Conservation (phyloP, 1,139 yeast genomes). For the Williopsis jadinii region DNA sequence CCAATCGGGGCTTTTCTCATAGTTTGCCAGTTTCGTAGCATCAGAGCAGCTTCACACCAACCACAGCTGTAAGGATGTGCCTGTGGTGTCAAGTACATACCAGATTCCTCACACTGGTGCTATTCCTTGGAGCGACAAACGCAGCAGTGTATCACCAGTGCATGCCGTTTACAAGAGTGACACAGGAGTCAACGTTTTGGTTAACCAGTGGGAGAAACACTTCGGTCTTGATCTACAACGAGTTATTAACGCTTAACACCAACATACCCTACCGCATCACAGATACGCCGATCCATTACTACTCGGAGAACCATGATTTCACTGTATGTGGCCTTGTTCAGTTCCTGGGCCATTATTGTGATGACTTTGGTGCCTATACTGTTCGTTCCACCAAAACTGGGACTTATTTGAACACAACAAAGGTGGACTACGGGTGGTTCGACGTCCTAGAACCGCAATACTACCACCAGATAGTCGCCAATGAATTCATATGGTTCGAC, state of each 20-base stretch:
- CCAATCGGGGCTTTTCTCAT: too few species aligned
- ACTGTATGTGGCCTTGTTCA: slow-evolving; percentile 9
- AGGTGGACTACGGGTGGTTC: slow-evolving; percentile 6
- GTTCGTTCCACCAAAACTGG: slow-evolving; percentile 4
- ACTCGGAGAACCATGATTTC: slow-evolving; percentile 6
- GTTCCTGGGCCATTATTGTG: slow-evolving; percentile 5
- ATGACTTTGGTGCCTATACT: slow-evolving; percentile 7
- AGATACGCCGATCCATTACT: slow-evolving; percentile 8
- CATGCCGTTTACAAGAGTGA: slow-evolving; percentile 2
- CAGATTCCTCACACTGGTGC: too few species aligned
- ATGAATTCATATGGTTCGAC: slow-evolving; percentile 7
- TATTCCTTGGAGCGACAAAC: too few species aligned
- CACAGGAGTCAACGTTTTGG: slow-evolving; percentile 1
- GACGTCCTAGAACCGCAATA: slow-evolving; percentile 6
- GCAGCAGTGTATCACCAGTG: slow-evolving; percentile 5
- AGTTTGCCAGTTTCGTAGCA: too few species aligned
- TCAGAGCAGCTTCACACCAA: too few species aligned
- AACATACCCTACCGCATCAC: slow-evolving; percentile 5
- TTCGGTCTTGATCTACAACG: slow-evolving; percentile 6
- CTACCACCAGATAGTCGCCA: slow-evolving; percentile 2
- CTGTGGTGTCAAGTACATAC: too few species aligned
- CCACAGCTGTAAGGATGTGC: too few species aligned
- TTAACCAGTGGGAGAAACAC: slow-evolving; percentile 5
- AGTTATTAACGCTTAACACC: slow-evolving; percentile 3
- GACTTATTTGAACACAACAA: not conserved